Percentiles rank a stretch among this genome's conserved stretches.
phyloP scores from a whole-genome alignment of 2,329 filamentous ascomycete species.

The Cercospora sp. region DNA sequence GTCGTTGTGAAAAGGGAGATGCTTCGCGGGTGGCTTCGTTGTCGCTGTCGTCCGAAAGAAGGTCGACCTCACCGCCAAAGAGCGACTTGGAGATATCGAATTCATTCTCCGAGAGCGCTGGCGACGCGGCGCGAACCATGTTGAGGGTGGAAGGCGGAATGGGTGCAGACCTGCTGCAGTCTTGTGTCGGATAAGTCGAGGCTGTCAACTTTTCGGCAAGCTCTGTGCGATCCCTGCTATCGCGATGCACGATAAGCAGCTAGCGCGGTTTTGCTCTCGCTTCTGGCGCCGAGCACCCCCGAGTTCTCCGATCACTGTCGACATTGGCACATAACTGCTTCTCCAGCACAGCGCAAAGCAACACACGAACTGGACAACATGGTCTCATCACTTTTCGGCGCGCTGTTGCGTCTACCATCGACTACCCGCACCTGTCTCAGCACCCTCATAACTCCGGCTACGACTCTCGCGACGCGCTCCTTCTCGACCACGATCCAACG shows the following conservation, averaged over 20 bases:
- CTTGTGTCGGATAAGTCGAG: not conserved
- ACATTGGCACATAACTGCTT: conserved; percentile 1
- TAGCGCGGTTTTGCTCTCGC: not conserved
- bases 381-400: conserved; percentile 44
- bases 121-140: conserved; percentile 64
- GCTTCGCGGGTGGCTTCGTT: not conserved
- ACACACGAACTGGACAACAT: conserved; percentile 30
- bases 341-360: not conserved
- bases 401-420: conserved; percentile 41
- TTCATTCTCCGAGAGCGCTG: conserved; percentile 82
- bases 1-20: conserved; percentile 11
- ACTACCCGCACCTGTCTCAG: conserved; percentile 33
- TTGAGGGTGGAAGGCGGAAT: not conserved
- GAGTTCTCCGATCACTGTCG: conserved; percentile 5
- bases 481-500: conserved; percentile 44
- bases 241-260: not conserved
- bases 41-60: conserved; percentile 13
- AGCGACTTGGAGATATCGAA: conserved; percentile 84
- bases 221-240: conserved; percentile 7
- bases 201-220: conserved; percentile 7
- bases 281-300: not conserved
- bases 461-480: conserved; percentile 34
- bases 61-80: conserved; percentile 46
- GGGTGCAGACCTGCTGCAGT: conserved; percentile 9
- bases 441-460: conserved; percentile 28